These are phyloP conservation scores for Gossypium bickii DNA, from an alignment of 345 rosid species.

Conservation along the genomic window DNA sequence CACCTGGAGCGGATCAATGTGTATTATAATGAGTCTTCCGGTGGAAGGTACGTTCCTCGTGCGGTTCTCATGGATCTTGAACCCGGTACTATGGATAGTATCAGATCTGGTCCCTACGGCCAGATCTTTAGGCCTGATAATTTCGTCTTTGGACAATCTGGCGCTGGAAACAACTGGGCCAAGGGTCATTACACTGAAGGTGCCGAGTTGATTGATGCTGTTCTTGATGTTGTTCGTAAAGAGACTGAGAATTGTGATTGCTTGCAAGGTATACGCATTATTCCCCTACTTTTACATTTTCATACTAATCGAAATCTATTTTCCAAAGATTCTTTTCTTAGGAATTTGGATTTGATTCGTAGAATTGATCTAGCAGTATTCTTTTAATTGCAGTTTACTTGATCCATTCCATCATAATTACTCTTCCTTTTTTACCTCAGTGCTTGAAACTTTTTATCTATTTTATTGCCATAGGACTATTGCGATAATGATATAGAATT, in stretches of 20 bases:
- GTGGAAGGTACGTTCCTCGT: slow-evolving; percentile 87
- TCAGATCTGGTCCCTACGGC: slow-evolving; percentile 60
- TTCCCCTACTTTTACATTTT: not conserved
- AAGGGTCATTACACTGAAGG: slow-evolving; percentile 67
- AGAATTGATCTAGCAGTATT: not conserved
- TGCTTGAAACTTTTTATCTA: not conserved
- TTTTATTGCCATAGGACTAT: not conserved
- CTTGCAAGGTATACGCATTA: slow-evolving; percentile 4
- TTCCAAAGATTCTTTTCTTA: not conserved
- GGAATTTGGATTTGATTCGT: not conserved
- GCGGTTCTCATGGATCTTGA: slow-evolving; percentile 99
- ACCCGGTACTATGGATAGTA: slow-evolving; percentile 97
- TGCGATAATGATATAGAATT: not conserved
- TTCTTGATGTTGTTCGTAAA: slow-evolving; percentile 93
- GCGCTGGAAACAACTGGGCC: slow-evolving; percentile 24
- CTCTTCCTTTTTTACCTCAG: not conserved
- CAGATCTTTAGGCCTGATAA: slow-evolving; percentile 23
- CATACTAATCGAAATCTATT: not conserved
- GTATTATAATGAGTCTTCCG: slow-evolving; percentile 89
- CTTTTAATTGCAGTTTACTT: not conserved
- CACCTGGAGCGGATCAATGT: slow-evolving; percentile 94
- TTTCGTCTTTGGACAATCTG: slow-evolving; percentile 23
- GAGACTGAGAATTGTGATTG: slow-evolving; percentile 46
- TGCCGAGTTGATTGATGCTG: slow-evolving; percentile 87
- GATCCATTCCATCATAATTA: not conserved